Evolutionary conservation across 2,329 filamentous ascomycete genomes (phyloP).

Genomic region (Diaporthe sp.): DNA sequence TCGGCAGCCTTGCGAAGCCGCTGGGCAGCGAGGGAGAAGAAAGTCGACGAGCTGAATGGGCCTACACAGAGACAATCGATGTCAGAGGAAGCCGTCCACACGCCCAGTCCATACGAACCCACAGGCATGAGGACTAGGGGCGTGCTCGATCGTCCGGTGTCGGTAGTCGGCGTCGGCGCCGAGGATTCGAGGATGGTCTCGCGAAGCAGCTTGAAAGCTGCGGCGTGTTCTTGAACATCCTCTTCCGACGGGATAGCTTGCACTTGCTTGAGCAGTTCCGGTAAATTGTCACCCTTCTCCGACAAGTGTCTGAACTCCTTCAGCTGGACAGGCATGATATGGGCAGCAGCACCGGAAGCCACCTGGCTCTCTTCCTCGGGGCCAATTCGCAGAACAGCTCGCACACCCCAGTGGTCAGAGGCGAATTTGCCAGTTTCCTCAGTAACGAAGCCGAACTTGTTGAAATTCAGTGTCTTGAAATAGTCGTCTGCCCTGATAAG

Average conservation of each 20-base stretch:
- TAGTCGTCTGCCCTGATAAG: slow-evolving; percentile 61
- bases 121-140: slow-evolving; percentile 70
- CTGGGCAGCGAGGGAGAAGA: slow-evolving; percentile 71
- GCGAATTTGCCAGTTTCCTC: slow-evolving; percentile 49
- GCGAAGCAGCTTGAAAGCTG: slow-evolving; percentile 62
- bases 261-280: slow-evolving; percentile 53
- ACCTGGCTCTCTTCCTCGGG: slow-evolving; percentile 35
- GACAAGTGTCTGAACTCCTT: slow-evolving; percentile 50
- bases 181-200: slow-evolving; percentile 54
- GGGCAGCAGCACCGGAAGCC: slow-evolving; percentile 43
- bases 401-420: slow-evolving; percentile 73
- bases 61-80: slow-evolving; percentile 77
- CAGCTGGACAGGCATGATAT: slow-evolving; percentile 53
- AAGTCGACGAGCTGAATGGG: slow-evolving; percentile 70
- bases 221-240: slow-evolving; percentile 58
- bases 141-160: slow-evolving; percentile 46
- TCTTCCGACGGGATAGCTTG: slow-evolving; percentile 61
- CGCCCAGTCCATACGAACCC: slow-evolving; percentile 75
- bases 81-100: slow-evolving; percentile 73
- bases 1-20: slow-evolving; percentile 63
- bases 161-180: slow-evolving; percentile 37
- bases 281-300: slow-evolving; percentile 52
- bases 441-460: slow-evolving; percentile 67
- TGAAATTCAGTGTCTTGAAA: slow-evolving; percentile 62
- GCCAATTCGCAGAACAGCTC: slow-evolving; percentile 55